Percentiles rank a stretch among this genome's conserved stretches.
phyloP scores from a whole-genome alignment of 345 rosid species.

The Gossypium turneri region DNA sequence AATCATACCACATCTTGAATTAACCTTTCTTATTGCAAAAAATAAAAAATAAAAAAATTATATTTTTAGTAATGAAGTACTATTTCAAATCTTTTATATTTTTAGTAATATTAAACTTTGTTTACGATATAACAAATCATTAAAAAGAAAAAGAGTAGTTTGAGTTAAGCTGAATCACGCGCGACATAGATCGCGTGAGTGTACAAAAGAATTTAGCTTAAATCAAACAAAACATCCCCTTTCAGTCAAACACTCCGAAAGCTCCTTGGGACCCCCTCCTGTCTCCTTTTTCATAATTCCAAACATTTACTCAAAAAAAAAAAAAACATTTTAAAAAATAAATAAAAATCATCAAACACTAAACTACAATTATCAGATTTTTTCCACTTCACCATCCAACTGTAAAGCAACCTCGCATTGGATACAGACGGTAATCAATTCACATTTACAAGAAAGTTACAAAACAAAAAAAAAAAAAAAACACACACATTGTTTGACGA shows the following conservation, averaged over 20 bases:
- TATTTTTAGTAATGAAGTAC: too few species aligned
- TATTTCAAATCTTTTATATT: too few species aligned
- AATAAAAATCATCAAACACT: conserved; percentile 2
- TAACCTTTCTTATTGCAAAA: too few species aligned
- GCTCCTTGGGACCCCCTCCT: conserved; percentile 48
- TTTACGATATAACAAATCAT: too few species aligned
- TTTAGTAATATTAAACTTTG: too few species aligned
- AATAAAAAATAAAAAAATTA: too few species aligned
- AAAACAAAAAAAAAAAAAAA: neutral
- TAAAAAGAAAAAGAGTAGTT: neutral
- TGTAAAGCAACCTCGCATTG: conserved; percentile 46
- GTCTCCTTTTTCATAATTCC: conserved; percentile 11
- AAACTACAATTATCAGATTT: conserved; percentile 27
- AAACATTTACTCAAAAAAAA: too few species aligned
- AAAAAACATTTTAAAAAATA: neutral
- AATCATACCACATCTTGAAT: too few species aligned
- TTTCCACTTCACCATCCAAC: conserved; percentile 31
- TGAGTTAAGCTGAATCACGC: neutral
- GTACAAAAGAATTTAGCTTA: neutral
- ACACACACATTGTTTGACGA: neutral
- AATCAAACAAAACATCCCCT: conserved; percentile 6
- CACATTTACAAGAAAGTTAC: neutral
- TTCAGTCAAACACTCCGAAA: conserved; percentile 33
- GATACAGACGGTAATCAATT: conserved; percentile 23
- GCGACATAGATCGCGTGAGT: neutral